Conservation (phyloP, 1,284 basidiomycete genomes). For the Sphaerobolus stellatus region DNA sequence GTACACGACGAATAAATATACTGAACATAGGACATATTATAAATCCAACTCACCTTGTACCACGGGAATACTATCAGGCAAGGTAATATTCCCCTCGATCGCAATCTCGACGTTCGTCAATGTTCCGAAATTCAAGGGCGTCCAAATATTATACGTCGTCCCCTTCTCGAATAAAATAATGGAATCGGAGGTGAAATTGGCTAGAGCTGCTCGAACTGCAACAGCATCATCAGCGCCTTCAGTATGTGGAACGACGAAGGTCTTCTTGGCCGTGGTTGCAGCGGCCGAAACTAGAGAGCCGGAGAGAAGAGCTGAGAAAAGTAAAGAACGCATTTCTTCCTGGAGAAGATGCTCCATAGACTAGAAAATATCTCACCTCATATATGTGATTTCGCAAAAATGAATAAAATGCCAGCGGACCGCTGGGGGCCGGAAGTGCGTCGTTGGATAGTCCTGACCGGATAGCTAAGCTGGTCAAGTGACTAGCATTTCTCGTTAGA, state of each 20-base stretch:
- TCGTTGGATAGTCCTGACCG: no score
- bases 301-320: not conserved
- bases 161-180: conserved; percentile 58
- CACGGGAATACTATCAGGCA: conserved; percentile 51
- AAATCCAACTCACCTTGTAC: conserved; percentile 47
- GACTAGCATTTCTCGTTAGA: no score
- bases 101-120: conserved; percentile 56
- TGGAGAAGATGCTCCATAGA: no score
- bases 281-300: not conserved
- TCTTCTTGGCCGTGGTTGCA: conserved; percentile 20
- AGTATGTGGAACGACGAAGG: conserved; percentile 50
- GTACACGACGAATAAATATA: not conserved
- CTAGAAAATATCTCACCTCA: no score
- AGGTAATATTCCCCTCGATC: conserved; percentile 59
- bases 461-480: no score
- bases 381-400: no score
- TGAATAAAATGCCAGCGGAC: no score
- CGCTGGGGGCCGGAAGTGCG: no score
- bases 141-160: conserved; percentile 57
- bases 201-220: conserved; percentile 42
- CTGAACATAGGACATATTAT: not conserved
- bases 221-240: conserved; percentile 52
- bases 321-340: no score
- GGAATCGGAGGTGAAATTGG: conserved; percentile 43
- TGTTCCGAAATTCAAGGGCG: conserved; percentile 53